A percentile compares a stretch with the other conserved stretches of the same genome.
Conservation (phyloP, 2,329 filamentous ascomycete genomes). For the Chaetoscypha palmicola region DNA sequence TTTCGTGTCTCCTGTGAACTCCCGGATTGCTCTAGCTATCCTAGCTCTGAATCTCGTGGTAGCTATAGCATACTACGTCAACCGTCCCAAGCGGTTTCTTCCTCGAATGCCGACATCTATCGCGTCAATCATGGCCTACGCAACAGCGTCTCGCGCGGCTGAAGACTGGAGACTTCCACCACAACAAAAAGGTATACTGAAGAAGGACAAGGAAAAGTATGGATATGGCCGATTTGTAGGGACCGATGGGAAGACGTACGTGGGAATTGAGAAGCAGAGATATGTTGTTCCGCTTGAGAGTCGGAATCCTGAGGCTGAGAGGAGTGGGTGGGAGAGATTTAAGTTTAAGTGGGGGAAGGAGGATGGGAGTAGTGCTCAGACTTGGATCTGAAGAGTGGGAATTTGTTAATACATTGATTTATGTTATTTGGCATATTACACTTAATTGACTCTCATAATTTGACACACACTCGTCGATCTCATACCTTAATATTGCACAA, state of each 20-base stretch:
- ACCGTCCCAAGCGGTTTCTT: conserved; percentile 37
- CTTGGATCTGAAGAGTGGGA: too few species aligned
- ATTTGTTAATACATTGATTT: too few species aligned
- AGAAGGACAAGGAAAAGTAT: conserved; percentile 27
- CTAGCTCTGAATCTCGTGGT: conserved; percentile 39
- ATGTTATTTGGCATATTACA: too few species aligned
- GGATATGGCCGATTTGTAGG: conserved; percentile 46
- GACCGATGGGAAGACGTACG: conserved; percentile 38
- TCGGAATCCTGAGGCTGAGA: too few species aligned
- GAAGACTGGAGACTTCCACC: conserved; percentile 27
- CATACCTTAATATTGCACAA: too few species aligned
- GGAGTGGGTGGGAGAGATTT: too few species aligned
- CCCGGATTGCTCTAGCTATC: conserved; percentile 38
- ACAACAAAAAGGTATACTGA: not conserved
- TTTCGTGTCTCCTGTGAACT: conserved; percentile 42
- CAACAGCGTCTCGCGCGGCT: conserved; percentile 41
- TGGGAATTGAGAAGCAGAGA: conserved; percentile 45
- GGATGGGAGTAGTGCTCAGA: too few species aligned
- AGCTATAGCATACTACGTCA: conserved; percentile 37
- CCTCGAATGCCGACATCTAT: conserved; percentile 46
- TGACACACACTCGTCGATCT: too few species aligned
- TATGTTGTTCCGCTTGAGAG: too few species aligned
- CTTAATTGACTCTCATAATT: too few species aligned
- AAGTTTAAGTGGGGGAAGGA: too few species aligned
- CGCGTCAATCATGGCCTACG: conserved; percentile 40